phyloP scores from a whole-genome alignment of 2,329 filamentous ascomycete genomes.

The Fusarium transvaalense region DNA sequence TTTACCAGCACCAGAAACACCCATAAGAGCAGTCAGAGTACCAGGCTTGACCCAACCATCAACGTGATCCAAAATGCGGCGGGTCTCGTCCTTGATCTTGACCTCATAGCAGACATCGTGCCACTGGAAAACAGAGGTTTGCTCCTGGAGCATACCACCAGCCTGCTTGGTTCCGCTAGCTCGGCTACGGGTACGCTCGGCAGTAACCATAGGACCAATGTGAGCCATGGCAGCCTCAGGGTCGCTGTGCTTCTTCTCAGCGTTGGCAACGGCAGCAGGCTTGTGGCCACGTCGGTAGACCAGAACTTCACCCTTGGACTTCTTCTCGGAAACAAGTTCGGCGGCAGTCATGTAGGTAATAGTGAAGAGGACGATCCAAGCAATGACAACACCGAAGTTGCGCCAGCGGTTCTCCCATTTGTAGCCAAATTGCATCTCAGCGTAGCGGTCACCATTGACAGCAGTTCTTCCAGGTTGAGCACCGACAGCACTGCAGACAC shows the following conservation, averaged over 20 bases:
- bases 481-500: conserved; percentile 63
- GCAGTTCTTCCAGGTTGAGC: conserved; percentile 57
- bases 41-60: conserved; percentile 96
- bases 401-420: conserved; percentile 72
- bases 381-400: conserved; percentile 77
- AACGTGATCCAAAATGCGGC: conserved; percentile 85
- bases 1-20: conserved; percentile 92
- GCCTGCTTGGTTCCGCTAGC: conserved; percentile 54
- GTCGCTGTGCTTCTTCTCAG: conserved; percentile 73
- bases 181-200: conserved; percentile 55
- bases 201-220: conserved; percentile 63
- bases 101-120: conserved; percentile 81
- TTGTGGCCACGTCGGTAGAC: conserved; percentile 79
- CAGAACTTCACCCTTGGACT: conserved; percentile 81
- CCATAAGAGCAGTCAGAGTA: conserved; percentile 90
- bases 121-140: conserved; percentile 89
- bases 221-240: conserved; percentile 64
- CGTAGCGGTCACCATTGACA: conserved; percentile 63
- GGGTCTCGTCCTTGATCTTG: conserved; percentile 81
- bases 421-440: conserved; percentile 64
- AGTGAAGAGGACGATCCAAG: conserved; percentile 73
- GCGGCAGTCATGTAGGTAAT: conserved; percentile 72
- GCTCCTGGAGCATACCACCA: conserved; percentile 61
- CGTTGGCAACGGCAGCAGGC: conserved; percentile 67
- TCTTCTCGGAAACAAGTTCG: conserved; percentile 74